Evolutionary conservation across 306 rosid species (phyloP).

Genomic region (Glycyrrhiza uralensis): DNA sequence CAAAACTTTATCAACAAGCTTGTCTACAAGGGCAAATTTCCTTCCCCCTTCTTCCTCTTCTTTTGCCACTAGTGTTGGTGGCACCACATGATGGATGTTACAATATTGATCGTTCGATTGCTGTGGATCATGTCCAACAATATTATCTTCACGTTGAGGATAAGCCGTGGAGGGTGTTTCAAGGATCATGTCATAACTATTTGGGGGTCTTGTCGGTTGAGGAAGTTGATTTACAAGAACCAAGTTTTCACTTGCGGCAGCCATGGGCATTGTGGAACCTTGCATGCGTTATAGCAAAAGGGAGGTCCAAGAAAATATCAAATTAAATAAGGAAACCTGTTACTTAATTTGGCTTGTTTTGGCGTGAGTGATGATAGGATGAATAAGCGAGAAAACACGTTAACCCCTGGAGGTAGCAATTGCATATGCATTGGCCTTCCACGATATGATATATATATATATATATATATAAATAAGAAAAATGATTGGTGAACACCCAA

Average conservation of each 20-base stretch:
- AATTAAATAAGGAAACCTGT: neutral
- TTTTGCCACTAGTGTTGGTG: neutral
- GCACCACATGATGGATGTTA: neutral
- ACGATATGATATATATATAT: no score
- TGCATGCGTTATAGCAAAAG: neutral
- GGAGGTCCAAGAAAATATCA: neutral
- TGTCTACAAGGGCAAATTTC: neutral
- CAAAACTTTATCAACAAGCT: neutral
- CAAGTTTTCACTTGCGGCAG: neutral
- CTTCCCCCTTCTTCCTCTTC: neutral
- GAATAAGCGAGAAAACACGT: neutral
- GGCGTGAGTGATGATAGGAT: neutral
- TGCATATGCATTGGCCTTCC: neutral
- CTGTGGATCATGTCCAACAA: neutral
- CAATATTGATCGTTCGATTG: neutral
- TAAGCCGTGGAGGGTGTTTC: neutral
- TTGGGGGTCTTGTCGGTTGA: slow-evolving; percentile 17
- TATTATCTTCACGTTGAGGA: neutral
- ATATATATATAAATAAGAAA: no score
- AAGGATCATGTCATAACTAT: slow-evolving; percentile 8
- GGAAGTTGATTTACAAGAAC: slow-evolving; percentile 21
- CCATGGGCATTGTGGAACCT: slow-evolving; percentile 10
- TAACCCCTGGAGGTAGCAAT: neutral
- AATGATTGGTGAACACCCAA: no score
- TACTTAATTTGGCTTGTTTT: neutral